Conservation (phyloP, 2,329 filamentous ascomycete species). For the Graphilbum ipis-grandicollis region DNA sequence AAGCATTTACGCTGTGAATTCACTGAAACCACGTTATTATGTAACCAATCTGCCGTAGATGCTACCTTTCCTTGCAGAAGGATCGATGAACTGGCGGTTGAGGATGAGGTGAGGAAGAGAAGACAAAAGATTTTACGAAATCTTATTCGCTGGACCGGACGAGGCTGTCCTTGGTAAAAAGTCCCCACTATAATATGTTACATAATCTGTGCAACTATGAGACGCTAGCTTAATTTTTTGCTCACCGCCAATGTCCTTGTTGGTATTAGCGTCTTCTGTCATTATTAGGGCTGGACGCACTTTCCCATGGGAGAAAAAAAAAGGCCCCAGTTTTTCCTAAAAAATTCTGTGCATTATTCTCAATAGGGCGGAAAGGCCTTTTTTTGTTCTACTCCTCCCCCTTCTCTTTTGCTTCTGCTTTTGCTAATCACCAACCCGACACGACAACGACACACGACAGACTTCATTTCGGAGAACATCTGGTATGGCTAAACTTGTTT, state of each 20-base stretch:
- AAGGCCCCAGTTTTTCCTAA: neutral
- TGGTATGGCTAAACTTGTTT: neutral
- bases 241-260: neutral
- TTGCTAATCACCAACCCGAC: neutral
- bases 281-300: neutral
- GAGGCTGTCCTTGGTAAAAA: no score
- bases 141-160: no score
- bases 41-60: no score
- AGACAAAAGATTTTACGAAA: no score
- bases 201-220: no score
- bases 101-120: no score
- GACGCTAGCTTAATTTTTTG: neutral
- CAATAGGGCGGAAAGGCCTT: neutral
- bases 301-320: neutral
- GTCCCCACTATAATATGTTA: no score
- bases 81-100: no score
- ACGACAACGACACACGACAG: neutral
- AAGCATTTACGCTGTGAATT: no score
- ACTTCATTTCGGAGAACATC: slow-evolving; percentile 2
- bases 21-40: no score
- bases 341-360: neutral
- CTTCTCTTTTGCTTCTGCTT: neutral
- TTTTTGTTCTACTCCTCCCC: neutral
- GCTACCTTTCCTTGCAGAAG: no score
- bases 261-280: neutral